phyloP scores from a whole-genome alignment of 768 basidiomycete species.

The Leucocoprinus sp. region DNA sequence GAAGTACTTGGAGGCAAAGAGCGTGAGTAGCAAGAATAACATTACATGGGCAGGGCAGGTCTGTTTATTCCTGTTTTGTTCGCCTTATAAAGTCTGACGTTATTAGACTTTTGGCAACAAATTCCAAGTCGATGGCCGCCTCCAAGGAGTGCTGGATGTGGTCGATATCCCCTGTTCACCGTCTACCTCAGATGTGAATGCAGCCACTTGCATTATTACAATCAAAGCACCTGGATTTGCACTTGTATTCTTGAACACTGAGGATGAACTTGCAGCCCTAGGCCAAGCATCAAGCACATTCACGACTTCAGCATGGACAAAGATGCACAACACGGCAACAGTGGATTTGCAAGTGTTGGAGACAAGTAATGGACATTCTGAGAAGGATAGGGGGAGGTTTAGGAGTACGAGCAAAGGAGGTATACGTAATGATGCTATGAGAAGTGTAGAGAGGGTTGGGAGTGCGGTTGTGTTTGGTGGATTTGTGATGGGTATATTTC shows the following conservation, averaged over 20 bases:
- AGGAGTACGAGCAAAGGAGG: slow-evolving; percentile 21
- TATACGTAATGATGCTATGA: slow-evolving; percentile 11
- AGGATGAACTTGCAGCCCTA: slow-evolving; percentile 12
- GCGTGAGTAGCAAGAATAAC: slow-evolving; percentile 52
- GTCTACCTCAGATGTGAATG: slow-evolving; percentile 18
- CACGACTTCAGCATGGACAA: slow-evolving; percentile 50
- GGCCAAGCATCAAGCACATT: slow-evolving; percentile 35
- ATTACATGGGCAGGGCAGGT: slow-evolving; percentile 78
- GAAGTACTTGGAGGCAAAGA: slow-evolving; percentile 49
- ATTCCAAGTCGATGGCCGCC: slow-evolving; percentile 62
- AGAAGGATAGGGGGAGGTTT: slow-evolving; percentile 13
- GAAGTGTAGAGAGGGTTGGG: not conserved
- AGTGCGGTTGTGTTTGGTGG: slow-evolving; percentile 6
- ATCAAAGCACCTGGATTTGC: slow-evolving; percentile 70
- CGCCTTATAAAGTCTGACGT: not conserved
- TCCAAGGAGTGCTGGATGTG: slow-evolving; percentile 45
- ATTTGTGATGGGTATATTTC: not conserved
- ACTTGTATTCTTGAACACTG: slow-evolving; percentile 55
- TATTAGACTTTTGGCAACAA: slow-evolving; percentile 50
- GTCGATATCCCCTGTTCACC: slow-evolving; percentile 54
- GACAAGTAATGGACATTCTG: slow-evolving; percentile 40
- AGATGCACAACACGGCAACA: slow-evolving; percentile 44
- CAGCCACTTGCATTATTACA: slow-evolving; percentile 43
- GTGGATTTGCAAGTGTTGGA: slow-evolving; percentile 48
- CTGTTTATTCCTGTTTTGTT: slow-evolving; percentile 9